Conservation (phyloP, 2,329 filamentous ascomycete genomes). For the Pseudogymnoascus sp. region DNA sequence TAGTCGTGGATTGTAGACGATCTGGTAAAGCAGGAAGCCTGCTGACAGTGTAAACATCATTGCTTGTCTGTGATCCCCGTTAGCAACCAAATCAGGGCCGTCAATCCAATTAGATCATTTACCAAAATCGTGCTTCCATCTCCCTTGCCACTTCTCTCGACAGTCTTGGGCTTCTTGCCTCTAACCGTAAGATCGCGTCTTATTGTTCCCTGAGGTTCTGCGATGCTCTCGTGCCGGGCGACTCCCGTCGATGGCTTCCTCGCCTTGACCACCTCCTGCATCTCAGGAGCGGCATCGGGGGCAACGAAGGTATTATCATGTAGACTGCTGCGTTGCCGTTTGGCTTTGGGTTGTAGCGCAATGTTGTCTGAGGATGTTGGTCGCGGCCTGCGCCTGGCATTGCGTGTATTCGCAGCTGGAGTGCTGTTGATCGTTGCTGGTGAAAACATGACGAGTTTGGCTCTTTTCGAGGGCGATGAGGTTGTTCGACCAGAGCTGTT, state of each 20-base stretch:
- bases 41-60: slow-evolving; percentile 75
- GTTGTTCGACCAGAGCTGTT: neutral
- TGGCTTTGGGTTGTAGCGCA: slow-evolving; percentile 52
- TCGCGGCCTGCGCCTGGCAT: slow-evolving; percentile 51
- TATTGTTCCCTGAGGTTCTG: slow-evolving; percentile 20
- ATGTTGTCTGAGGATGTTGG: slow-evolving; percentile 49
- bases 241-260: slow-evolving; percentile 35
- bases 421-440: slow-evolving; percentile 40
- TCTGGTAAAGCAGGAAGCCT: slow-evolving; percentile 78
- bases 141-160: slow-evolving; percentile 60
- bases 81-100: slow-evolving; percentile 9
- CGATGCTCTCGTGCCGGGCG: slow-evolving; percentile 30
- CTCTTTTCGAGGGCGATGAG: neutral
- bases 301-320: slow-evolving; percentile 50
- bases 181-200: slow-evolving; percentile 49
- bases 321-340: slow-evolving; percentile 52
- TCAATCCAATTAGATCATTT: slow-evolving; percentile 25
- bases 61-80: slow-evolving; percentile 58
- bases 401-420: slow-evolving; percentile 50
- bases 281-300: slow-evolving; percentile 44
- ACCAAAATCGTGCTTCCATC: slow-evolving; percentile 62
- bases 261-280: slow-evolving; percentile 48
- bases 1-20: slow-evolving; percentile 58
- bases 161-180: slow-evolving; percentile 55
- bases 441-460: slow-evolving; percentile 48